phyloP scores from a whole-genome alignment of 306 rosid species.

The Canavalia ensiformis region DNA sequence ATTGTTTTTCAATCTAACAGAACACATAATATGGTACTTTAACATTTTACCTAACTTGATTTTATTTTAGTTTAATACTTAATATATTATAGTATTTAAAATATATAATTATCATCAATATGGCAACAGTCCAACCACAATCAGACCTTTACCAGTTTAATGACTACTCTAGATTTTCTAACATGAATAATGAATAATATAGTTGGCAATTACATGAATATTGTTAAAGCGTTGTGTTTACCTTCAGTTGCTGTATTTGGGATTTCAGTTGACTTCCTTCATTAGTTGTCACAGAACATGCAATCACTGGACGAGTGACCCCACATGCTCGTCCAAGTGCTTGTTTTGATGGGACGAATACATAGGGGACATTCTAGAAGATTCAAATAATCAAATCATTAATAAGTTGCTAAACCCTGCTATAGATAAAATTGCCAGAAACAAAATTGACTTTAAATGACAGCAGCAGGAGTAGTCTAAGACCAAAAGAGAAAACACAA shows the following conservation, averaged over 20 bases:
- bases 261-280: constrained; percentile 96
- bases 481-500: not conserved
- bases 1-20: too few relatives aligned
- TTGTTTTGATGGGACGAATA: constrained; percentile 90
- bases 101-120: not conserved
- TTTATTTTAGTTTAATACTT: not conserved
- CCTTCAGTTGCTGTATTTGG: constrained; percentile 92
- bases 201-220: not conserved
- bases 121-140: not conserved
- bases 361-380: constrained; percentile 87
- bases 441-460: constrained; percentile 15
- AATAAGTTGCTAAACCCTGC: not conserved
- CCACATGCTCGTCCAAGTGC: constrained; percentile 98
- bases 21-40: too few relatives aligned
- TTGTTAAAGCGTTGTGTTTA: constrained; percentile 34
- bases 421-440: not conserved
- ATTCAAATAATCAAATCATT: constrained; percentile 27
- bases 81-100: not conserved
- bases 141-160: not conserved
- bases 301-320: constrained; percentile 93
- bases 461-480: not conserved
- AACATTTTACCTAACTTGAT: not conserved
- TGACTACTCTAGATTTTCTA: not conserved
- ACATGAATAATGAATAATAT: not conserved
- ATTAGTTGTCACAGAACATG: constrained; percentile 88